Conservation (phyloP, 2,329 filamentous ascomycete species). For the Fusarium floridanum region DNA sequence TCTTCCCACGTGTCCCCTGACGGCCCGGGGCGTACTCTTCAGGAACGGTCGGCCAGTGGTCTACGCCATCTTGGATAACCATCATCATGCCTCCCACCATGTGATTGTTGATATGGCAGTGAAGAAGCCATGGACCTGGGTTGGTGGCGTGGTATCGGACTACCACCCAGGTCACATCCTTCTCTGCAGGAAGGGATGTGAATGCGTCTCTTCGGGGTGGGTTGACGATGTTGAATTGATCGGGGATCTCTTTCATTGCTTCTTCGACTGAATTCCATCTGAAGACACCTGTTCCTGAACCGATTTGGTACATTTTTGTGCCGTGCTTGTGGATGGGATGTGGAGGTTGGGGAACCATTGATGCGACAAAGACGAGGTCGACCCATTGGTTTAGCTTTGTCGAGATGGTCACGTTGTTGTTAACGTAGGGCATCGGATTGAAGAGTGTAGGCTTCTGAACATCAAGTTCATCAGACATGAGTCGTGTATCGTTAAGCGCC, state of each 20-base stretch:
- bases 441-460: conserved; percentile 60
- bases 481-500: conserved; percentile 63
- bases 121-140: conserved; percentile 67
- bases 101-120: conserved; percentile 69
- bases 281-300: conserved; percentile 63
- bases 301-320: conserved; percentile 70
- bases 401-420: conserved; percentile 62
- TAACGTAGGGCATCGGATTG: conserved; percentile 49
- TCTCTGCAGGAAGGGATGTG: conserved; percentile 37
- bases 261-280: conserved; percentile 66
- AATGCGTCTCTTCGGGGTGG: conserved; percentile 66
- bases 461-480: conserved; percentile 56
- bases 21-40: conserved; percentile 49
- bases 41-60: conserved; percentile 58
- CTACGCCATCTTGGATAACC: conserved; percentile 63
- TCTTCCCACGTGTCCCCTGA: conserved; percentile 15
- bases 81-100: conserved; percentile 67
- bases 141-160: conserved; percentile 66
- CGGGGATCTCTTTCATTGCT: conserved; percentile 60
- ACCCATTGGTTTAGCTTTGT: conserved; percentile 65
- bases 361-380: conserved; percentile 65
- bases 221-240: conserved; percentile 68
- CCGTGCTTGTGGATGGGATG: conserved; percentile 76
- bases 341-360: conserved; percentile 58
- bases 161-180: conserved; percentile 57